Base-by-base conservation (phyloP, 2,329 filamentous ascomycete genomes). In the Myrmaecium sp. region DNA sequence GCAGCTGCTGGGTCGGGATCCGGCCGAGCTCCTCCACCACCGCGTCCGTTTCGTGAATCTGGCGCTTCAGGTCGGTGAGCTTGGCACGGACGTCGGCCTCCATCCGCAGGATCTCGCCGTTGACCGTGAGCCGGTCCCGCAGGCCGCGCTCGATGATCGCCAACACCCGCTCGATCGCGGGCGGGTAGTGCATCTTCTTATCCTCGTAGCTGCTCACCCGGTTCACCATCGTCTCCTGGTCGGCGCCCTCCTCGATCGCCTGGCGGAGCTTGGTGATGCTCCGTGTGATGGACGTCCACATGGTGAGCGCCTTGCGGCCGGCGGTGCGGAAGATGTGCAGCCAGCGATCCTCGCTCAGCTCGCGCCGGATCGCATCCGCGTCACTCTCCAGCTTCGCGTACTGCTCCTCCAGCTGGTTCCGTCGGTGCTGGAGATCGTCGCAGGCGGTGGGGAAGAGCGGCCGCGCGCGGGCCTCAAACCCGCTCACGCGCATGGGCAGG, bases 121-220 rank as follows among this genome's bases (percentile, higher is more conserved):
- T 95, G 29, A 95, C 82, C 0, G 89, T 95, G 26, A 94, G 61
- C n/a, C 89, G 72, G 44, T 95, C 83, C 46, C 80, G 79, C 42
- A 95, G 77, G n/a, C 89, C 89, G 46, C 82, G 86, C 40, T 94
- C 82, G 26, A 95, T 94, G 45, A 95, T 91, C 20, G 76, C 74
- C 11, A 95, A 57, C 5, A 98, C 82, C 21, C 84, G 70, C 46
- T 89, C 81, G 46, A 98, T 91, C 2, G 89, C 86, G 6, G 84
- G 81, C 1, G 83, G 78, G 43, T 95, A 98, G 48, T 95, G 86
- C 32, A 72, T 72, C 52, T 86, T 91, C 61, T 95, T 98, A 22
- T 79, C 81, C 47, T 94, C 84, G 49, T 93, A 98, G 40, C 68
- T 91, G 49, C 93, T 83, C 21, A 92, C 73, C 50, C 83, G 86